Base-by-base conservation (phyloP, 2,329 filamentous ascomycete species). In the Chlorencoelia australis region DNA sequence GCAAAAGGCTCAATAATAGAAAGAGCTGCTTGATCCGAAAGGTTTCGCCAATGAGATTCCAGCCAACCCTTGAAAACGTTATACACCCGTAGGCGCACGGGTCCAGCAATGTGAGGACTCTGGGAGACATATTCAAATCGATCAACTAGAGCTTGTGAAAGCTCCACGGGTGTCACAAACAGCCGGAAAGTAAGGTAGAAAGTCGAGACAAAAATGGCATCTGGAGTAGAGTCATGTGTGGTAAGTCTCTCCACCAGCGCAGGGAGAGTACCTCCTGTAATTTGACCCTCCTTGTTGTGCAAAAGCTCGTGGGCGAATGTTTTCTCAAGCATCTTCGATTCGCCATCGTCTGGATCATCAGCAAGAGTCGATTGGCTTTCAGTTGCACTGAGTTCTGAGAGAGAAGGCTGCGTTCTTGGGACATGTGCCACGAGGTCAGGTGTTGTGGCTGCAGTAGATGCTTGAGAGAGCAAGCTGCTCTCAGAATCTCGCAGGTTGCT, bases 11-110 rank as follows among this genome's bases (percentile, higher is more conserved):
- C 68, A 44, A 98, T 93, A 32, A 82, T 65, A 1, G 71, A 67
- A 7, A 98, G 67, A 1, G 88, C 86, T 9, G 75, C 71, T 35
- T 75, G 73, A 56, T 98, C 91, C 8, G 79, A 77, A 41, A 86
- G 76, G 45, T 85, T 76, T 31, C 82, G 77, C 89, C 91, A 98
- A 60, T 98, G 87, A 5, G 83, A 91, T 63, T 96, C 91, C 14
- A 98, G 67, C 91, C 91, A 98, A 27, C 84, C 83, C 61, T 98
- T 98, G 69, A 98, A 86, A 39, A 87, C 80, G 56, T 98, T 96
- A 66, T 93, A 96, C 1, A 96, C 86, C 34, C 91, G 77, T 31
- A 98, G 66, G 33, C 88, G 79, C 15, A 96, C 89, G 0, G 89
- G 85, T 3, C 70, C 73, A 15, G 87, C 79, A 44, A 88, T 73